Percentiles rank a stretch among this genome's conserved stretches.
Conservation (phyloP, 768 basidiomycete genomes). For the Lactifluus hygrophoroides region DNA sequence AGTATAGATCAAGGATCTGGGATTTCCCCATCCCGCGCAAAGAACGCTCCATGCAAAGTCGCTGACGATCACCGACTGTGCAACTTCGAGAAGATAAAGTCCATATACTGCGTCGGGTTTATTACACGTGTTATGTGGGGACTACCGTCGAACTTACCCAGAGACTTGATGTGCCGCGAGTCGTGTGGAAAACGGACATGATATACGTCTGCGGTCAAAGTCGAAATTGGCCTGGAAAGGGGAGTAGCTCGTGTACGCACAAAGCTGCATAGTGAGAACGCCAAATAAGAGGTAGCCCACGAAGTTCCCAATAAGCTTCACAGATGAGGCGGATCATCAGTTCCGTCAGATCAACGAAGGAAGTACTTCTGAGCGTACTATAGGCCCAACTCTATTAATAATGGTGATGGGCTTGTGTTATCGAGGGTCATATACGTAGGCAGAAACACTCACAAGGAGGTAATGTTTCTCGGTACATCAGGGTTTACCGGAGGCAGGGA, state of each 20-base stretch:
- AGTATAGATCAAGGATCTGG: not conserved
- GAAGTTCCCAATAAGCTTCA: constrained; percentile 3
- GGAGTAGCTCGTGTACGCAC: not conserved
- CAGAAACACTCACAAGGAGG: too few relatives aligned
- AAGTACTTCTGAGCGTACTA: not conserved
- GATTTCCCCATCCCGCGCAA: constrained; percentile 3
- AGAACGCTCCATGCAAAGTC: not conserved
- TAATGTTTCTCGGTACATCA: too few relatives aligned
- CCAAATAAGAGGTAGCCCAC: not conserved
- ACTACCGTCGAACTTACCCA: not conserved
- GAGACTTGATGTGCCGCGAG: not conserved
- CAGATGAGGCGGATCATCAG: not conserved
- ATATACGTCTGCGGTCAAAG: not conserved
- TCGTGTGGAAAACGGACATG: not conserved
- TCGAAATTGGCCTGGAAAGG: not conserved
- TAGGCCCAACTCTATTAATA: not conserved
- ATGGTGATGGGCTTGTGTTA: too few relatives aligned
- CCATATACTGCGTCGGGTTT: not conserved
- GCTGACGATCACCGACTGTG: not conserved
- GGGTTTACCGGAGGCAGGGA: too few relatives aligned
- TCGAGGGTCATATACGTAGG: too few relatives aligned
- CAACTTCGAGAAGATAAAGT: constrained; percentile 2
- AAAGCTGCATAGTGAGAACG: constrained; percentile 2
- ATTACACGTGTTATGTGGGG: not conserved
- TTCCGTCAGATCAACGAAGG: not conserved